Percentiles rank a stretch among this genome's conserved stretches.
These are phyloP conservation scores for Actinomucor elegans DNA, from an alignment of 371 early-diverging fungal species.

Conservation along the genomic window DNA sequence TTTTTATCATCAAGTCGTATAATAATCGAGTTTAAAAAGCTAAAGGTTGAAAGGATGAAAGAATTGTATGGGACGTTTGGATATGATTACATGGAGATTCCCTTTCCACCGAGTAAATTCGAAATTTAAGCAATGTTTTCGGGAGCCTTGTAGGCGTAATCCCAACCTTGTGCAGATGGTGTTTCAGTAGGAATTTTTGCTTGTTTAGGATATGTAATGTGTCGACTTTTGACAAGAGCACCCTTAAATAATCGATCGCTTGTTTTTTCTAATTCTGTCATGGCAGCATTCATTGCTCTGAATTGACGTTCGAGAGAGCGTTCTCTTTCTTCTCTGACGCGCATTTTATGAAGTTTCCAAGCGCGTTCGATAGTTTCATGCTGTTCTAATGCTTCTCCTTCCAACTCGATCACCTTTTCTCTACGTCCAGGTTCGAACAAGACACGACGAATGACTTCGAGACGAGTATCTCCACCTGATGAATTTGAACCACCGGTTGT, in stretches of 20 bases:
- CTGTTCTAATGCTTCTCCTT: slow-evolving; percentile 56
- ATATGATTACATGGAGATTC: too few relatives aligned
- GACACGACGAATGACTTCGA: slow-evolving; percentile 73
- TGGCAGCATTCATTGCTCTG: slow-evolving; percentile 68
- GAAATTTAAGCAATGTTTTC: not conserved
- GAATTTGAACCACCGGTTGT: slow-evolving; percentile 3
- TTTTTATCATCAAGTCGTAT: too few relatives aligned
- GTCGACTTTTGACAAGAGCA: slow-evolving; percentile 64
- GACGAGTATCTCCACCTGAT: slow-evolving; percentile 56
- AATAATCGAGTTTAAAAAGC: too few relatives aligned
- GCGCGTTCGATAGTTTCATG: slow-evolving; percentile 80
- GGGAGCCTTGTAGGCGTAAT: slow-evolving; percentile 53
- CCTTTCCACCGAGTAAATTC: not conserved
- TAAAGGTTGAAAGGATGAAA: not conserved
- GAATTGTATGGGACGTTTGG: not conserved
- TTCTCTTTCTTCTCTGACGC: slow-evolving; percentile 57
- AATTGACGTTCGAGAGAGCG: slow-evolving; percentile 68
- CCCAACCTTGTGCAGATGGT: slow-evolving; percentile 69
- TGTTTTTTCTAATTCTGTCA: slow-evolving; percentile 69
- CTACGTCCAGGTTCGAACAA: slow-evolving; percentile 67
- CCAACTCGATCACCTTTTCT: slow-evolving; percentile 27
- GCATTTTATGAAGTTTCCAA: slow-evolving; percentile 65
- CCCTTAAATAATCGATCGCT: slow-evolving; percentile 65
- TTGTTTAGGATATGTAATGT: slow-evolving; percentile 71
- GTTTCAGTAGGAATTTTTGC: slow-evolving; percentile 78